Conservation (phyloP, 805 yeast species). For the Starmerella apis region DNA sequence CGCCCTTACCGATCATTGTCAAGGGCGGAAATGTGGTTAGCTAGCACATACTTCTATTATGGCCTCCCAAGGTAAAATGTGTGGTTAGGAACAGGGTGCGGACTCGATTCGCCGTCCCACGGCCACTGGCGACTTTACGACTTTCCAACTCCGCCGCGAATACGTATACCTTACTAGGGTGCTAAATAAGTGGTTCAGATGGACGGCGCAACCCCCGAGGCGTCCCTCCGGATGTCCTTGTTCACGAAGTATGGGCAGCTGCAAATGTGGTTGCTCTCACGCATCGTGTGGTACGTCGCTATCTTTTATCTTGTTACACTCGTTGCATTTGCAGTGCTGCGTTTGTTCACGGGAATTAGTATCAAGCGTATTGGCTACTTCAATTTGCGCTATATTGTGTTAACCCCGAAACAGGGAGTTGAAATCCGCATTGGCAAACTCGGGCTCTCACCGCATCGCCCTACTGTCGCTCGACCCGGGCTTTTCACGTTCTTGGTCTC, state of each 20-base stretch:
- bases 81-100: not conserved
- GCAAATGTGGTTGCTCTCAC: conserved; percentile 25
- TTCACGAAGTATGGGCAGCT: conserved; percentile 24
- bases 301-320: conserved; percentile 30
- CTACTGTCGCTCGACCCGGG: conserved; percentile 36
- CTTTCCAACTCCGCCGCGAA: not conserved
- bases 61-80: not conserved
- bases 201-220: not conserved
- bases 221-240: conserved; percentile 15
- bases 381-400: conserved; percentile 32
- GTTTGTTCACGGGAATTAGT: conserved; percentile 35
- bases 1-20: not conserved
- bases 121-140: not conserved
- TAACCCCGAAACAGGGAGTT: conserved; percentile 31
- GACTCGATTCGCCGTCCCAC: not conserved
- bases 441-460: conserved; percentile 34
- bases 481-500: conserved; percentile 31
- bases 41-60: not conserved
- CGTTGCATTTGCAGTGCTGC: conserved; percentile 32
- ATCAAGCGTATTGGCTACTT: conserved; percentile 36
- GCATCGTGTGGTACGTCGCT: conserved; percentile 20
- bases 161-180: not conserved
- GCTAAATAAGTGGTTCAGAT: not conserved
- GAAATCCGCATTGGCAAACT: conserved; percentile 31
- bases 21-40: not conserved